Evolutionary conservation across 73 alveolate genomes (phyloP), one percentile per base, ranked within the genome.

Genomic region (Symbiodinium natans): DNA sequence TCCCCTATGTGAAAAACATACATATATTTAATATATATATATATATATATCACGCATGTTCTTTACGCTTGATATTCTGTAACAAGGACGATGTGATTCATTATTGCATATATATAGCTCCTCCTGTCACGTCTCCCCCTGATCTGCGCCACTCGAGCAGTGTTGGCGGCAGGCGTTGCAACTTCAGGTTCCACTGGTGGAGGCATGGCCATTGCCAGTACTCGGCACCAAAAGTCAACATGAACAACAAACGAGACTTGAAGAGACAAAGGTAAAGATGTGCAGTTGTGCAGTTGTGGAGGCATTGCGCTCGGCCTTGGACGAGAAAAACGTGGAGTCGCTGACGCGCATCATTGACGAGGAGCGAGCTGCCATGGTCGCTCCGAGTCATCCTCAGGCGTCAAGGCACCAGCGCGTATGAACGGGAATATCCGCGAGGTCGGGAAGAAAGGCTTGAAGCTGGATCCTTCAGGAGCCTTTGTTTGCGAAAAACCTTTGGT

Each of bases 121-220:
- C n/a, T 15, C n/a, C 31, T 33, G 15, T 13, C n/a, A 25, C 38
- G 10, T 10, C 19, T 71, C 38, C 38, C 68, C 86, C 17, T 77
- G 86, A 31, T 27, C 59, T 9, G 29, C 36, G 17, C 9, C 17
- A 38, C 21, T 38, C 23, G 21, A 36, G 38, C 34, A 34, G 40
- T 36, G 5, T 83, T 17, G 5, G 52, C 10, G 85, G 38, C 83
- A 87, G 94, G 94, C 94, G 75, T 63, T 87, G 29, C 56, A 87
- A 29, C 63, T 59, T 33, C 94, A 87, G 83, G 63, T 54, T 38
- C 84, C 94, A 5, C 63, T 59, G 41, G 31, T 36, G 84, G 82
- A 87, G 94, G 94, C 83, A n/a, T 21, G 17, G 1, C 23, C 25
- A 31, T 42, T 48, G 23, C 23, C 8, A 8, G 17, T 17, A 17